Base-by-base conservation (phyloP, 768 basidiomycete genomes). In the Bullera alba region DNA sequence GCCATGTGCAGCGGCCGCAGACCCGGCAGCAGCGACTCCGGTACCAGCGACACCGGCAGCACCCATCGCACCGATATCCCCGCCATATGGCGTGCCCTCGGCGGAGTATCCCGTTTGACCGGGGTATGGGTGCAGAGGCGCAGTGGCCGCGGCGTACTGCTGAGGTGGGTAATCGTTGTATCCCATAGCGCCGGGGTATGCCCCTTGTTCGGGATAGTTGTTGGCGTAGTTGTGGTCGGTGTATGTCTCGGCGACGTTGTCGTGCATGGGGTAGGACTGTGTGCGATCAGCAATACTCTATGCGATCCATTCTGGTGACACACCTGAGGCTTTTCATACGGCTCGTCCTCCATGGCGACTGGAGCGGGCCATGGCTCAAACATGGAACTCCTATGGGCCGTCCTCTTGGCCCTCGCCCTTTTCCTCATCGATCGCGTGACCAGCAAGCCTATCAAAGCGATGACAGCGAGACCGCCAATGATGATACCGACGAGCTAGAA, bases 241-340 rank as follows among this genome's bases (percentile, higher is more conserved):
- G 45, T 55, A 48, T 15, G 46, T 38, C 39, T 60, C 49, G 26
- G 43, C 48, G n/a, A 32, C 21, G 16, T 45, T 43, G n/a, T n/a
- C n/a, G n/a, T 58, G 56, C 65, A 67, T 67, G 5, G 58, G 51
- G 54, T 58, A 67, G 17, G 59, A 54, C 47, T 63, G 61, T 16
- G 61, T 49, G 1, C n/a, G 61, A 56, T 3, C 58, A 47, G n/a
- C 58, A 56, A 42, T 57, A 67, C 60, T 62, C n/a, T n/a, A n/a
- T n/a, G n/a, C n/a, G n/a, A n/a, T n/a, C n/a, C n/a, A 35, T 5
- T 6, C 17, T 2, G 42, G 5, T 43, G 16, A 57, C 64, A 47
- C 48, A 63, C 61, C 16, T 54, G 50, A 14, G 53, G 51, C 49
- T 67, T 67, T 46, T 67, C 65, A 38, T 48, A 60, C 8, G 60